phyloP scores from a whole-genome alignment of 352 stramenopile genomes.

The Blastocystis sp. region DNA sequence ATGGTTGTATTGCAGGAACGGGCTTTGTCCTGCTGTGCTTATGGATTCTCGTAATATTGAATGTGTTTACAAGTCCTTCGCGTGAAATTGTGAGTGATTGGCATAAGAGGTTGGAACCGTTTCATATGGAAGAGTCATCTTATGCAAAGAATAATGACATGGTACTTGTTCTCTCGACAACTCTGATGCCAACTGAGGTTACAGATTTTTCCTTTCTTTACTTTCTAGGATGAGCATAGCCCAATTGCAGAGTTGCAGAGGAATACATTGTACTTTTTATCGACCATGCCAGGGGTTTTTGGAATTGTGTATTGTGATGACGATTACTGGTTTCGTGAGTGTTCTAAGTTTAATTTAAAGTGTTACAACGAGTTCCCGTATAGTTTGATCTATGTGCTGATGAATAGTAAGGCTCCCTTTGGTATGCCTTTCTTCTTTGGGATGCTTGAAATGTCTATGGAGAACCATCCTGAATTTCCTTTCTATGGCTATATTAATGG shows the following conservation, averaged over 20 bases:
- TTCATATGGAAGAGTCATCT: background rate
- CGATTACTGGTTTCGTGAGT: slow-evolving; percentile 65
- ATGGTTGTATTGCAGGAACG: slow-evolving; percentile 50
- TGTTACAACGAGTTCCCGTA: slow-evolving; percentile 41
- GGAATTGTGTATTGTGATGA: slow-evolving; percentile 47
- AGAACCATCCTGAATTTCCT: slow-evolving; percentile 20
- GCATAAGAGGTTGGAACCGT: background rate
- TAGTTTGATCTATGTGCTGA: background rate
- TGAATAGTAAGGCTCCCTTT: slow-evolving; percentile 21
- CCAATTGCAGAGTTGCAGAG: slow-evolving; percentile 52
- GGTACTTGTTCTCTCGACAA: slow-evolving; percentile 8
- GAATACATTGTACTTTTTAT: slow-evolving; percentile 65
- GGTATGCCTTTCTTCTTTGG: slow-evolving; percentile 66
- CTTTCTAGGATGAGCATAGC: slow-evolving; percentile 17
- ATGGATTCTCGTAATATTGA: slow-evolving; percentile 1
- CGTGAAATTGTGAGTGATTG: background rate
- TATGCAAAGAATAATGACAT: background rate
- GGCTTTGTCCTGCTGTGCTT: slow-evolving; percentile 12
- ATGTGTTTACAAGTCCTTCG: background rate
- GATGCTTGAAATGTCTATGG: slow-evolving; percentile 35
- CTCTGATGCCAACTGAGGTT: slow-evolving; percentile 39
- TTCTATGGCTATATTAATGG: slow-evolving; percentile 69
- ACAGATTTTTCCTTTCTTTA: background rate
- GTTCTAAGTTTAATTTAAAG: slow-evolving; percentile 60
- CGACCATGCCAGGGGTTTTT: slow-evolving; percentile 43